phyloP scores from a whole-genome alignment of 352 stramenopile genomes.

The Achlya hypogyna region DNA sequence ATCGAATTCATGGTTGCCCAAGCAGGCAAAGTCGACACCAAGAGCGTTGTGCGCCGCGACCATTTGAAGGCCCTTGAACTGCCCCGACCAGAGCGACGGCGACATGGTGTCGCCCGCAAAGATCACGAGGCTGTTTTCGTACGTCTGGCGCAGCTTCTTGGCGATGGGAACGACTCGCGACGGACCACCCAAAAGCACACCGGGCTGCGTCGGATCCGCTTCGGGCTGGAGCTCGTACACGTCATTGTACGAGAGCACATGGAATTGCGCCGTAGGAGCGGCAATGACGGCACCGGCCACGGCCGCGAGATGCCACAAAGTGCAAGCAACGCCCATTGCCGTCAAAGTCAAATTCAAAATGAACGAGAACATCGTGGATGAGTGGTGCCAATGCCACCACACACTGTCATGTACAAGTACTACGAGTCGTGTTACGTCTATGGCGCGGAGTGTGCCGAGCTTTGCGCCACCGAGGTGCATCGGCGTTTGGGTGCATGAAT shows the following conservation, averaged over 20 bases:
- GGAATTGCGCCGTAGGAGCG: conserved; percentile 40
- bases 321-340: too few species aligned
- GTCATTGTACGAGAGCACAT: conserved; percentile 69
- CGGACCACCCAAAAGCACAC: conserved; percentile 52
- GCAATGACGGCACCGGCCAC: too few species aligned
- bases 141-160: conserved; percentile 42
- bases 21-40: conserved; percentile 56
- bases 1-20: conserved; percentile 78
- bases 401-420: too few species aligned
- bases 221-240: conserved; percentile 74
- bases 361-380: too few species aligned
- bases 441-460: too few species aligned
- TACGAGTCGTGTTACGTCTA: too few species aligned
- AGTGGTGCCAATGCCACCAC: too few species aligned
- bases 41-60: conserved; percentile 64
- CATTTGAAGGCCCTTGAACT: conserved; percentile 78
- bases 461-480: too few species aligned
- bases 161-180: conserved; percentile 62
- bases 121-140: conserved; percentile 62
- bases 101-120: conserved; percentile 74
- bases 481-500: too few species aligned
- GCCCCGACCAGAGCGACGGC: conserved; percentile 70
- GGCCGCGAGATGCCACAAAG: too few species aligned
- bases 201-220: conserved; percentile 28
- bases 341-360: too few species aligned